Evolutionary conservation across 1,284 basidiomycete species (phyloP).

Genomic region (Ganoderma lingzhi): DNA sequence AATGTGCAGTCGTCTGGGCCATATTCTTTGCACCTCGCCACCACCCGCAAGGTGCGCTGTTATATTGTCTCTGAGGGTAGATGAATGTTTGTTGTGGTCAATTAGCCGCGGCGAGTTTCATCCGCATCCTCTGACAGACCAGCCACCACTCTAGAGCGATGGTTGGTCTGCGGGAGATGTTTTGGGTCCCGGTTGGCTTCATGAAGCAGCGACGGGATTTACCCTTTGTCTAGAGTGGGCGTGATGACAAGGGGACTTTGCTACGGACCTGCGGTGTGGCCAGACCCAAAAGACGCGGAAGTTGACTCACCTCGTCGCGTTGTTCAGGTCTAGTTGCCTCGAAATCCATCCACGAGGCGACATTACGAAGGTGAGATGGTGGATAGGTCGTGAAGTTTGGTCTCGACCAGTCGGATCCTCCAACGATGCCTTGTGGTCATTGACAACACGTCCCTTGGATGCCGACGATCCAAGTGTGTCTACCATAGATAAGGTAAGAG

Average conservation of each 20-base stretch:
- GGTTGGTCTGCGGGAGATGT: neutral
- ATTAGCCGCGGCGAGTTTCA: too few relatives aligned
- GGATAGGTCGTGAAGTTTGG: neutral
- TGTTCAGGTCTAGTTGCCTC: neutral
- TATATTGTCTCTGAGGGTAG: too few relatives aligned
- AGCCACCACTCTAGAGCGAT: neutral
- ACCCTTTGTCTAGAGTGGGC: neutral
- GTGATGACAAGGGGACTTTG: neutral
- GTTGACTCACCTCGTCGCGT: neutral
- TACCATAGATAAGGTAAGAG: neutral
- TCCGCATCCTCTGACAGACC: neutral
- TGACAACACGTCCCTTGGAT: neutral
- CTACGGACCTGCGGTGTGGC: neutral
- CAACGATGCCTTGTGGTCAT: neutral
- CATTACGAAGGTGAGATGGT: neutral
- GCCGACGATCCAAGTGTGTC: neutral
- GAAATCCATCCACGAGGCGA: neutral
- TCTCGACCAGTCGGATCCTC: neutral
- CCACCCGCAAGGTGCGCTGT: too few relatives aligned
- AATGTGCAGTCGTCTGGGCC: neutral
- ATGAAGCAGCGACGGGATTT: neutral
- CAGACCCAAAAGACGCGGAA: neutral
- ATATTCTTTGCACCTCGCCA: too few relatives aligned
- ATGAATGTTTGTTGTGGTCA: too few relatives aligned
- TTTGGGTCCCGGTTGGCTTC: neutral